Conservation (phyloP, 2,329 filamentous ascomycete genomes). For the Hyphodiscus sp. region DNA sequence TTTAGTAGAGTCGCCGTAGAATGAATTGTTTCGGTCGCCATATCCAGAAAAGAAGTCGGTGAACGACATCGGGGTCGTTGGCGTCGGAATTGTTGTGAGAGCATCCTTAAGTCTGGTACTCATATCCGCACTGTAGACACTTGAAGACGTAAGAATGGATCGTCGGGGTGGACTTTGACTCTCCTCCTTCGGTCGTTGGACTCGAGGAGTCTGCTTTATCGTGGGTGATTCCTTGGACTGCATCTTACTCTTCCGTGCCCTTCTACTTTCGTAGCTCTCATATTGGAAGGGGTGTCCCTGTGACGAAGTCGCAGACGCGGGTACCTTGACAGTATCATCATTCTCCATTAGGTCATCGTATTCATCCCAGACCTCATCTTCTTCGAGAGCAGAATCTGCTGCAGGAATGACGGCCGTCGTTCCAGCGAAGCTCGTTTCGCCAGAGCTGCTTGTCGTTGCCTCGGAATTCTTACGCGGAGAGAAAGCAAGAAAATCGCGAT, state of each 20-base stretch:
- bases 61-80: constrained; percentile 38
- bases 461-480: constrained; percentile 67
- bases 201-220: constrained; percentile 13
- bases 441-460: constrained; percentile 55
- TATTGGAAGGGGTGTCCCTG: constrained; percentile 50
- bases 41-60: constrained; percentile 38
- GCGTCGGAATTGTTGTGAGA: constrained; percentile 37
- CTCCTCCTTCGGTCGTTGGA: constrained; percentile 7
- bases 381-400: constrained; percentile 61
- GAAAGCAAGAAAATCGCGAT: constrained; percentile 65
- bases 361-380: constrained; percentile 93
- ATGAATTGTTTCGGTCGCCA: constrained; percentile 32
- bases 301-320: constrained; percentile 49
- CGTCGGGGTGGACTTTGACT: constrained; percentile 8
- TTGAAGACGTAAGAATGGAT: constrained; percentile 36
- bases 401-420: constrained; percentile 62
- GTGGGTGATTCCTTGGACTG: constrained; percentile 21
- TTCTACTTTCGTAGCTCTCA: constrained; percentile 38
- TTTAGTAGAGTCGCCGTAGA: constrained; percentile 3
- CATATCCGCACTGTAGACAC: constrained; percentile 49
- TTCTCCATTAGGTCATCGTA: constrained; percentile 84
- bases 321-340: constrained; percentile 39
- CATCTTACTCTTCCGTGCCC: constrained; percentile 18
- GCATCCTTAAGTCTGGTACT: constrained; percentile 45
- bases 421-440: constrained; percentile 47